A percentile compares a stretch with the other conserved stretches of the same genome.
Conservation (phyloP, 768 basidiomycete genomes). For the Lentinula boryana region DNA sequence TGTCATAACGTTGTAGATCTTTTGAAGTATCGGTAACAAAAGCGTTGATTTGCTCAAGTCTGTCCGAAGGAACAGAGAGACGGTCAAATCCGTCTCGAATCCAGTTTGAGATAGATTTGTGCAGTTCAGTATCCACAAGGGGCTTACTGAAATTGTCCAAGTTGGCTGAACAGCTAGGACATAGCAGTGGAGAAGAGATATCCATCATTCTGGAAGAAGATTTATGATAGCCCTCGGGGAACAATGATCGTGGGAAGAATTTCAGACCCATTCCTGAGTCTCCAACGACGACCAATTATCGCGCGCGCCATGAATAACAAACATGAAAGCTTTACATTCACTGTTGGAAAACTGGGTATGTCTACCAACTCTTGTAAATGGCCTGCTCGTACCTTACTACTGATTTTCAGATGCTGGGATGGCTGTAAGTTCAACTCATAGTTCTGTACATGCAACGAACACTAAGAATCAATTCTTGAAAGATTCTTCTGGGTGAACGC, state of each 20-base stretch:
- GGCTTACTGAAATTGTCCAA: background rate
- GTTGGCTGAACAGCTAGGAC: background rate
- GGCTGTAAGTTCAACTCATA: slow-evolving; percentile 53
- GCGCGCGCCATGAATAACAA: background rate
- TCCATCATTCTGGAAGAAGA: background rate
- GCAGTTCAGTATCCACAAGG: background rate
- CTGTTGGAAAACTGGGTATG: slow-evolving; percentile 92
- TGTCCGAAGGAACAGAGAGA: background rate
- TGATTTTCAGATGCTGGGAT: slow-evolving; percentile 73
- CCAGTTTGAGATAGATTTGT: background rate
- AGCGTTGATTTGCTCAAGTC: background rate
- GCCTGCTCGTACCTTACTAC: slow-evolving; percentile 6
- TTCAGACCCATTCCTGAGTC: background rate
- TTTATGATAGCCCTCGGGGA: no score
- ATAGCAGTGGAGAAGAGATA: background rate
- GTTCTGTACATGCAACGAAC: background rate
- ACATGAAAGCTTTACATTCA: slow-evolving; percentile 77
- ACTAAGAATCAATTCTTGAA: background rate
- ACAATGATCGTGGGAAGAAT: no score
- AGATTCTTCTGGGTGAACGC: slow-evolving; percentile 90
- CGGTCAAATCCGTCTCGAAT: background rate
- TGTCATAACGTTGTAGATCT: background rate
- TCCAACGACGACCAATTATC: background rate
- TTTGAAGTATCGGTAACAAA: background rate
- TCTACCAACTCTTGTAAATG: slow-evolving; percentile 6